Evolutionary conservation across 495 filamentous ascomycete genomes (phyloP).

Genomic region (Neurospora terricola): DNA sequence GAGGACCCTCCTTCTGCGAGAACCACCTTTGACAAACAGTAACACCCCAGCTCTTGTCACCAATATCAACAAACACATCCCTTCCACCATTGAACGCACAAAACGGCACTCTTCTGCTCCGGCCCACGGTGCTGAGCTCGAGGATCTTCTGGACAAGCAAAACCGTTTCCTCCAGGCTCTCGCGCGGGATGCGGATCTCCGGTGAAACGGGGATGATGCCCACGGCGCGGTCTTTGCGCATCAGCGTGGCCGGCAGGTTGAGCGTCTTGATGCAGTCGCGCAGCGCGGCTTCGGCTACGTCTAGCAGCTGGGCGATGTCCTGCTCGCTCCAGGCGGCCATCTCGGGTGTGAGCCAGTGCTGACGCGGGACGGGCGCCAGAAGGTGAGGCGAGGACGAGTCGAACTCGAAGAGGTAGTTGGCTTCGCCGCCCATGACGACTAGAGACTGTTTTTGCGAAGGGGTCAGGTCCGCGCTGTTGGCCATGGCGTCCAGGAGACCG

Average conservation of each 20-base stretch:
- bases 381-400: slow-evolving; percentile 42
- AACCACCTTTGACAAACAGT: slow-evolving; percentile 88
- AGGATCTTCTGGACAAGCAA: slow-evolving; percentile 86
- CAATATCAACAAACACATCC: slow-evolving; percentile 97
- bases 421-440: slow-evolving; percentile 78
- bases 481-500: slow-evolving; percentile 77
- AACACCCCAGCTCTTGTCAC: slow-evolving; percentile 94
- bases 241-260: slow-evolving; percentile 60
- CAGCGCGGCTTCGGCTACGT: slow-evolving; percentile 76
- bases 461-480: slow-evolving; percentile 48
- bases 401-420: slow-evolving; percentile 81
- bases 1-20: slow-evolving; percentile 42
- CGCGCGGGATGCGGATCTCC: slow-evolving; percentile 61
- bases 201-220: slow-evolving; percentile 64
- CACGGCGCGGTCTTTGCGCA: slow-evolving; percentile 89
- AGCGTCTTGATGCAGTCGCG: slow-evolving; percentile 68
- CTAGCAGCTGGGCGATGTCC: slow-evolving; percentile 67
- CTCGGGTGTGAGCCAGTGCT: slow-evolving; percentile 73
- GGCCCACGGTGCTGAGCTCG: slow-evolving; percentile 54
- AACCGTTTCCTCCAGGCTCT: slow-evolving; percentile 92
- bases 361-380: slow-evolving; percentile 52
- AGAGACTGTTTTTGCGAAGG: slow-evolving; percentile 59
- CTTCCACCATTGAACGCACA: slow-evolving; percentile 98
- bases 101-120: slow-evolving; percentile 60
- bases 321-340: slow-evolving; percentile 78